Evolutionary conservation across 768 basidiomycete species (phyloP).

Genomic region (Mycena galericulata): DNA sequence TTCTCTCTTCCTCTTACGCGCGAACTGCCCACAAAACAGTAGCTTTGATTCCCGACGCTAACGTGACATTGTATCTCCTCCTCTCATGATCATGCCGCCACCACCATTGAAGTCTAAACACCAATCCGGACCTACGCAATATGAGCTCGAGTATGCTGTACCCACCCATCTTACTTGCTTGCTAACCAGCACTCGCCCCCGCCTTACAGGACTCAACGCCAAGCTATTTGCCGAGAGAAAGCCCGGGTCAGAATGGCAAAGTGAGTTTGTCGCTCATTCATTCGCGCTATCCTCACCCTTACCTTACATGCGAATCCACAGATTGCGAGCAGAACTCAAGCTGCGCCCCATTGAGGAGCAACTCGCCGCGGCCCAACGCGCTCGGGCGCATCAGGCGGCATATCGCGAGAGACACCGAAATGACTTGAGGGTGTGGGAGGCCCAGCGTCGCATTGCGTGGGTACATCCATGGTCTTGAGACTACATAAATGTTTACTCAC

Average conservation of each 20-base stretch:
- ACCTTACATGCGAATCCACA: no score
- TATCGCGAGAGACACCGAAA: conserved; percentile 1
- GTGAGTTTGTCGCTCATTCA: neutral
- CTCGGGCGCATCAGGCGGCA: neutral
- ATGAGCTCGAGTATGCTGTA: no score
- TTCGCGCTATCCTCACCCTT: neutral
- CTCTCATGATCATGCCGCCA: neutral
- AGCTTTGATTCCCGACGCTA: neutral
- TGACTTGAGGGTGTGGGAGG: neutral
- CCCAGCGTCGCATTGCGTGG: neutral
- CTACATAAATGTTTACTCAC: no score
- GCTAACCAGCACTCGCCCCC: neutral
- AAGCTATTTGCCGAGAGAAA: neutral
- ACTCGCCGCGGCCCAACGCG: neutral
- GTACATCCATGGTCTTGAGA: neutral
- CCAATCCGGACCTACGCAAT: neutral
- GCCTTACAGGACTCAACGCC: neutral
- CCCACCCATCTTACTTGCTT: no score
- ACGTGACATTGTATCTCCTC: neutral
- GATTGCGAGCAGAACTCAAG: neutral
- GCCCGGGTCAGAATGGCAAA: neutral
- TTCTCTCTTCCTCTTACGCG: no score
- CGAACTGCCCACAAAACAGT: no score
- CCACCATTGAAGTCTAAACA: neutral
- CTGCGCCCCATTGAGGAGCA: neutral